phyloP scores from a whole-genome alignment of 352 stramenopile genomes.

The Globisporangium apiculatum region DNA sequence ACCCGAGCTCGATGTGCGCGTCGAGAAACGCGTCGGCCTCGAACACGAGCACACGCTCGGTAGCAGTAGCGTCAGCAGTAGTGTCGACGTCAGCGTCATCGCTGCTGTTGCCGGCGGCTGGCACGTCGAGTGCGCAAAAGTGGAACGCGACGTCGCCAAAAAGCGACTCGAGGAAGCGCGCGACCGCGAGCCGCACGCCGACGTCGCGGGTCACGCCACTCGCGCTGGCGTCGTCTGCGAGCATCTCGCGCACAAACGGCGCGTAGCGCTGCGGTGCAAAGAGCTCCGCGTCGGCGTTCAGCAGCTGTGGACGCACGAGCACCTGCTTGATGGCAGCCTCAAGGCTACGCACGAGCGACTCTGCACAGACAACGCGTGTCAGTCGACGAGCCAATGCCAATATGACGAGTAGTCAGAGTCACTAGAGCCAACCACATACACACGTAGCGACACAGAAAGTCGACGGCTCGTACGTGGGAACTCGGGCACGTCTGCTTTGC shows the following conservation, averaged over 20 bases:
- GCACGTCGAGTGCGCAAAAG: slow-evolving; percentile 41
- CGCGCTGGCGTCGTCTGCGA: slow-evolving; percentile 1
- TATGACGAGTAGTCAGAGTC: no score
- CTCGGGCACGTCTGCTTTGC: slow-evolving; percentile 56
- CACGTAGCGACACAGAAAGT: no score
- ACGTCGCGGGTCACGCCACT: slow-evolving; percentile 10
- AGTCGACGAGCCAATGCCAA: neutral
- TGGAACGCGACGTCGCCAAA: slow-evolving; percentile 60
- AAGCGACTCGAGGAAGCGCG: slow-evolving; percentile 50
- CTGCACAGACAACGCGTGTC: slow-evolving; percentile 15
- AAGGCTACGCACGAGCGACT: slow-evolving; percentile 41
- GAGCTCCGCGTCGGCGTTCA: slow-evolving; percentile 38
- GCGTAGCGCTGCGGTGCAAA: slow-evolving; percentile 24
- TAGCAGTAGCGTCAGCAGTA: no score
- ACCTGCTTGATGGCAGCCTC: slow-evolving; percentile 37
- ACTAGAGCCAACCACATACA: no score
- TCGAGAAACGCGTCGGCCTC: slow-evolving; percentile 59
- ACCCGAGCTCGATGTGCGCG: slow-evolving; percentile 57
- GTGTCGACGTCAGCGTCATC: slow-evolving; percentile 5
- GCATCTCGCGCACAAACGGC: slow-evolving; percentile 26
- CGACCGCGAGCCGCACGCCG: slow-evolving; percentile 32
- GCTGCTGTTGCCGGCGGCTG: slow-evolving; percentile 3
- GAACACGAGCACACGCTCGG: slow-evolving; percentile 27
- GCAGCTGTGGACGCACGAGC: slow-evolving; percentile 26
- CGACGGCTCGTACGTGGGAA: slow-evolving; percentile 39